Percentiles rank a stretch among this genome's conserved stretches.
Conservation (phyloP, 257 asterid genomes). For the Ilex asprella region DNA sequence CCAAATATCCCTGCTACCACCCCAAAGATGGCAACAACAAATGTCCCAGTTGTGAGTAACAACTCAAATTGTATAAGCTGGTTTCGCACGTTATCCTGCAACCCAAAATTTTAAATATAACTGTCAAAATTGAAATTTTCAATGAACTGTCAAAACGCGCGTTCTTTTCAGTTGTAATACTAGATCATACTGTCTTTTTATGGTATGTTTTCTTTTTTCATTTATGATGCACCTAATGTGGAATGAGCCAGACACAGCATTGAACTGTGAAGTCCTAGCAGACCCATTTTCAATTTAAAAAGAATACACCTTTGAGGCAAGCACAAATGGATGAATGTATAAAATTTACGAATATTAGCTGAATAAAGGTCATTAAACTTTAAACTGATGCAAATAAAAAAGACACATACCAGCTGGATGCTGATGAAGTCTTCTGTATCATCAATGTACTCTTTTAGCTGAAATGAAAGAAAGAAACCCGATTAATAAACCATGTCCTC, state of each 20-base stretch:
- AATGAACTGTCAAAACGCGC: neutral
- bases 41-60: slow-evolving; percentile 85
- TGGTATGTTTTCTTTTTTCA: no score
- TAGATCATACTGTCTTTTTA: neutral
- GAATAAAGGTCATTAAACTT: neutral
- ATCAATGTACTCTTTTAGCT: slow-evolving; percentile 98
- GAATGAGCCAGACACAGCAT: neutral
- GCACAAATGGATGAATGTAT: no score
- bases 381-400: neutral
- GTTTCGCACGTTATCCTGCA: slow-evolving; percentile 97
- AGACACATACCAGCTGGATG: slow-evolving; percentile 86
- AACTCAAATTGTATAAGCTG: slow-evolving; percentile 96
- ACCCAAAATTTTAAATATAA: neutral
- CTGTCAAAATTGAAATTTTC: neutral
- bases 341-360: no score
- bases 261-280: no score
- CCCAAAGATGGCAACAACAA: slow-evolving; percentile 89
- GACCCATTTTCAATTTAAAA: no score
- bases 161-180: neutral
- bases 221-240: neutral
- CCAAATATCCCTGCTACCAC: slow-evolving; percentile 98
- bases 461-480: slow-evolving; percentile 18
- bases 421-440: slow-evolving; percentile 97
- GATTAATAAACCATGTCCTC: neutral
- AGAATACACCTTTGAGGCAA: no score